Base-by-base conservation (phyloP, 2,329 filamentous ascomycete species). In the Penicillium expansum region DNA sequence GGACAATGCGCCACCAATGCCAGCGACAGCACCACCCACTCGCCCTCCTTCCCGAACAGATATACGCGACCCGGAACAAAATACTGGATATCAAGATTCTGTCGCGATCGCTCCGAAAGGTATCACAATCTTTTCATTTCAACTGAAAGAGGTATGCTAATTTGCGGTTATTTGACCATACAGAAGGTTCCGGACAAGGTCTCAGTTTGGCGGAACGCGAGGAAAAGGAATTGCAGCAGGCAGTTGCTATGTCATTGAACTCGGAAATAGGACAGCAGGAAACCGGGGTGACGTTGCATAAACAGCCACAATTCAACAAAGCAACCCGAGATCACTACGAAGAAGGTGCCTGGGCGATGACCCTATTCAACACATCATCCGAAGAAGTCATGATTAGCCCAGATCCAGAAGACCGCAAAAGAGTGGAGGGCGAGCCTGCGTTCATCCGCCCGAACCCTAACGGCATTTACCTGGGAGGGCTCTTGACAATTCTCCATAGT, bases 401-500 rank as follows among this genome's bases (percentile, higher is more conserved):
- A 1, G 75, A 82, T 37, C 77, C 80, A 0, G 70, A 74, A 55
- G 77, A 82, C 60, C 76, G 82, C 52, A 79, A 75, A 65, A 77
- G 80, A 57, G 69, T 75, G 20, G 64, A 73, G 5, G 77, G 74
- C 33, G 77, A 83, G 60, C 85, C 84, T 14, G 79, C 79, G 16
- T 83, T 87, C 56, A 71, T 87, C 50, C 84, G 85, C 56, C 83
- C 82, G 16, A 74, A 81, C 3, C 75, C 79, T 13, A 76, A 79
- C 42, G 76, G 74, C 41, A 77, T 82, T 56, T 83, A 83, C 63
- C 72, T 86, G n/a, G 79, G 82, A 29, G 80, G 80, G 4, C 72
- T 86, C 20, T 65, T 88, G 42, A 85, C 83, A 5, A 86, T 88
- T 56, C 76, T 85, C n/a, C 83, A 86, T 65, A 77, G 80, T 20